A percentile compares a stretch with the other conserved stretches of the same genome.
These are phyloP conservation scores for Fusarium pininemorale DNA, from an alignment of 2,329 filamentous ascomycete species.

Conservation along the genomic window DNA sequence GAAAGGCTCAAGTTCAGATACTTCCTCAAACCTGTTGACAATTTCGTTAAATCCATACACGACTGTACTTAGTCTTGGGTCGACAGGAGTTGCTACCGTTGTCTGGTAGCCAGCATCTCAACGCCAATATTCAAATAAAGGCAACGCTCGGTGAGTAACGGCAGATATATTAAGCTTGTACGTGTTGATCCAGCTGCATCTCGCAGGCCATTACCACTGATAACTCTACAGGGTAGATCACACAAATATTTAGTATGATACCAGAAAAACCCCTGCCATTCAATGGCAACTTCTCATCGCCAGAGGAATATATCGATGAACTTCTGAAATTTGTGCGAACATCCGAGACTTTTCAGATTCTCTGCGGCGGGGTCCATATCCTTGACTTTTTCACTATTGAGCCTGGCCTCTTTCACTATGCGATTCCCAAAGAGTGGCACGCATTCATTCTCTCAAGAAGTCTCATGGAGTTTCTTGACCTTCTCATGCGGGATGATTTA, in stretches of 20 bases:
- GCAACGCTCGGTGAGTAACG: not conserved
- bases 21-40: not conserved
- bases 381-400: slow-evolving; percentile 93
- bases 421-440: slow-evolving; percentile 84
- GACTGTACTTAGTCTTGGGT: not conserved
- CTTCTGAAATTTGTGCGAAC: slow-evolving; percentile 80
- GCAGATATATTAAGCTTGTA: not conserved
- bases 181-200: not conserved
- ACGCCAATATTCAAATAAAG: not conserved
- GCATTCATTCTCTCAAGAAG: slow-evolving; percentile 76
- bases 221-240: slow-evolving; percentile 34
- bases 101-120: too few species aligned
- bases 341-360: slow-evolving; percentile 80
- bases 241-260: slow-evolving; percentile 50
- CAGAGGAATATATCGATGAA: slow-evolving; percentile 81
- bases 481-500: slow-evolving; percentile 83
- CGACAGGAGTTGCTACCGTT: not conserved
- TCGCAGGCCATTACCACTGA: not conserved
- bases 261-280: slow-evolving; percentile 71
- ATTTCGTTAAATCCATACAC: not conserved
- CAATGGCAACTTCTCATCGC: slow-evolving; percentile 71
- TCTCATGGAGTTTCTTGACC: slow-evolving; percentile 79
- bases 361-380: slow-evolving; percentile 98
- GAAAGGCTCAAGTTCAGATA: not conserved
- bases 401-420: slow-evolving; percentile 80